These are phyloP conservation scores for Penicillium paneum DNA, from an alignment of 2,329 filamentous ascomycete genomes.

Conservation along the genomic window DNA sequence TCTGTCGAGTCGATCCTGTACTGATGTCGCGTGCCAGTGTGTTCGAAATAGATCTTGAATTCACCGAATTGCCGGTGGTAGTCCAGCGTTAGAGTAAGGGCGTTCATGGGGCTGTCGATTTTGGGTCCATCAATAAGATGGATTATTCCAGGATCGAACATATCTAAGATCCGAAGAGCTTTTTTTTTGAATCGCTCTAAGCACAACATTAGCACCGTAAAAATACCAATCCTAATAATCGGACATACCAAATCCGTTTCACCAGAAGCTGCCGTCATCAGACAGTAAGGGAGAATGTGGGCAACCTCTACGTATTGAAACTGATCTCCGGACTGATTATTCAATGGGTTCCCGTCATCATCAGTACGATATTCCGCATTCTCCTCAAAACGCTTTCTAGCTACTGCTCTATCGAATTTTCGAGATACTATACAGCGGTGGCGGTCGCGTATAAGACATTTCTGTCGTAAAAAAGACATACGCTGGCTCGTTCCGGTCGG, in stretches of 20 bases:
- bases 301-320: background rate
- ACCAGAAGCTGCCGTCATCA: background rate
- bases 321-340: background rate
- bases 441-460: background rate
- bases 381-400: background rate
- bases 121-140: background rate
- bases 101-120: background rate
- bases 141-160: background rate
- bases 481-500: background rate
- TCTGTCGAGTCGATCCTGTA: constrained; percentile 23
- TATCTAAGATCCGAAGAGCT: background rate
- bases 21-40: constrained; percentile 8
- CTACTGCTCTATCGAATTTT: background rate
- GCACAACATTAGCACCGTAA: background rate
- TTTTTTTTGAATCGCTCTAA: background rate
- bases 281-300: background rate
- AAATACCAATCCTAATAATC: background rate
- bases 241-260: background rate
- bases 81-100: background rate
- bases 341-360: background rate
- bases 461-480: background rate
- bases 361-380: background rate
- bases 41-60: background rate
- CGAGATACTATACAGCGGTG: background rate
- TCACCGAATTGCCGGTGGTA: background rate